phyloP scores from a whole-genome alignment of 2,329 filamentous ascomycete genomes.

The Hortaea werneckii region DNA sequence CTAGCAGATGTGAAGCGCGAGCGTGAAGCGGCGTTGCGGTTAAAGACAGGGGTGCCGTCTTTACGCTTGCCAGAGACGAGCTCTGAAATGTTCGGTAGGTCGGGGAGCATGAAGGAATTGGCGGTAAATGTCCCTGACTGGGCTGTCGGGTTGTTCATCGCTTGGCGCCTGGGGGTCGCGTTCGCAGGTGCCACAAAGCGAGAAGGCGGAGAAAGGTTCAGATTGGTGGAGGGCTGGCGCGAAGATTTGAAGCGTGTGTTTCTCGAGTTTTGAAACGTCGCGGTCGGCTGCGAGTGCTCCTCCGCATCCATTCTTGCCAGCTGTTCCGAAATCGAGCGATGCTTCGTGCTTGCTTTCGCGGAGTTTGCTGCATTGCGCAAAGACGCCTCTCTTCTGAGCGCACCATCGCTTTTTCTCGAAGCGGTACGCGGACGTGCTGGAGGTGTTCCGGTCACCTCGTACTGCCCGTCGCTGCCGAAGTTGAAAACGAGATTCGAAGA shows the following conservation, averaged over 20 bases:
- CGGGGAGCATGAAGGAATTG: slow-evolving; percentile 52
- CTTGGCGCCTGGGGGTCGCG: slow-evolving; percentile 14
- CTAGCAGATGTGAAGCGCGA: slow-evolving; percentile 46
- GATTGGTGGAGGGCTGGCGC: slow-evolving; percentile 10
- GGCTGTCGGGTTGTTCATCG: slow-evolving; percentile 22
- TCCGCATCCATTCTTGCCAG: slow-evolving; percentile 44
- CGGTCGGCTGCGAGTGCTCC: slow-evolving; percentile 37
- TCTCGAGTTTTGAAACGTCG: slow-evolving; percentile 31
- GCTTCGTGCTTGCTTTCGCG: slow-evolving; percentile 22
- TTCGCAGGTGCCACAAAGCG: slow-evolving; percentile 10
- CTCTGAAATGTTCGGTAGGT: slow-evolving; percentile 51
- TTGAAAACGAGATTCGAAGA: slow-evolving; percentile 42
- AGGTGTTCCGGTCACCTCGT: slow-evolving; percentile 36
- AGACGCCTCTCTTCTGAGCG: slow-evolving; percentile 36
- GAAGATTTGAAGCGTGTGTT: slow-evolving; percentile 45
- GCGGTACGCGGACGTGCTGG: slow-evolving; percentile 21
- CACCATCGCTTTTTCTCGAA: slow-evolving; percentile 25
- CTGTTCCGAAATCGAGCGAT: slow-evolving; percentile 45
- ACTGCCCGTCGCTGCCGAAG: slow-evolving; percentile 39
- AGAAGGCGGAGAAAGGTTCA: not conserved
- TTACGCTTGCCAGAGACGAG: slow-evolving; percentile 49
- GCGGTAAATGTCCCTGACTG: slow-evolving; percentile 39
- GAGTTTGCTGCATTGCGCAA: slow-evolving; percentile 35
- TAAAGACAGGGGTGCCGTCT: slow-evolving; percentile 48
- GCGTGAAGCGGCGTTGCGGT: slow-evolving; percentile 39